Evolutionary conservation across 2,329 filamentous ascomycete genomes (phyloP).

Genomic region (Penicillium sp.): DNA sequence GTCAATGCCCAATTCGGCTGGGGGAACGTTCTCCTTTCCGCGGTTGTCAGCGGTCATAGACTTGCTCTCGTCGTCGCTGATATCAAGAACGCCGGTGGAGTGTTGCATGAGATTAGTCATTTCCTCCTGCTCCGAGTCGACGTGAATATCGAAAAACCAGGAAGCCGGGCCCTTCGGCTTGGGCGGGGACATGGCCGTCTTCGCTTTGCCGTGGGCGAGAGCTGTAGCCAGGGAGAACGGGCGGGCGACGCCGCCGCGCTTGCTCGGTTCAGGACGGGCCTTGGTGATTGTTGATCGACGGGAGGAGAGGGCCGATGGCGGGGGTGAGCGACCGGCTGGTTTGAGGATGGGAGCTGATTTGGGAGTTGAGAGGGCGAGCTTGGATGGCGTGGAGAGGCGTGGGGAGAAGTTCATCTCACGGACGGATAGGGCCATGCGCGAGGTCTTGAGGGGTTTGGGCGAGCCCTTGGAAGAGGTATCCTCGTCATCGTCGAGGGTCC

Average conservation of each 20-base stretch:
- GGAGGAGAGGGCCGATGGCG: conserved; percentile 68
- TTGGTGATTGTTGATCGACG: conserved; percentile 68
- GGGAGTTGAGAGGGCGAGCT: conserved; percentile 42
- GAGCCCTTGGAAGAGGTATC: conserved; percentile 35
- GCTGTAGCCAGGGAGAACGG: conserved; percentile 87
- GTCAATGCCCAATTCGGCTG: conserved; percentile 61
- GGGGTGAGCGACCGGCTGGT: conserved; percentile 81
- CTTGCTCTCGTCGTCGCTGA: conserved; percentile 79
- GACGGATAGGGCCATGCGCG: conserved; percentile 42
- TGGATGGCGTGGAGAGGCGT: conserved; percentile 31
- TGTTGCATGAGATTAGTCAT: conserved; percentile 93
- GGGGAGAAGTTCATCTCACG: conserved; percentile 28
- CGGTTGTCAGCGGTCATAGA: conserved; percentile 57
- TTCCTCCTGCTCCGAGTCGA: conserved; percentile 87
- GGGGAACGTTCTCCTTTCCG: conserved; percentile 94
- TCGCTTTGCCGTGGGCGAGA: conserved; percentile 56
- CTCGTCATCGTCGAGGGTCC: conserved; percentile 38
- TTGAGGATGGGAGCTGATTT: conserved; percentile 62
- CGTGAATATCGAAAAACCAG: conserved; percentile 94
- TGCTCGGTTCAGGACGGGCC: conserved; percentile 69
- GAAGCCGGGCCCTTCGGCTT: conserved; percentile 50
- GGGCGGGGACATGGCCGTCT: conserved; percentile 37
- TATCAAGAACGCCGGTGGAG: conserved; percentile 81
- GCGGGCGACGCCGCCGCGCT: conserved; percentile 48
- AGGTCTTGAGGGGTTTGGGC: conserved; percentile 57